These are phyloP conservation scores for Verticillium nubilum DNA, from an alignment of 2,329 filamentous ascomycete genomes.

Conservation along the genomic window DNA sequence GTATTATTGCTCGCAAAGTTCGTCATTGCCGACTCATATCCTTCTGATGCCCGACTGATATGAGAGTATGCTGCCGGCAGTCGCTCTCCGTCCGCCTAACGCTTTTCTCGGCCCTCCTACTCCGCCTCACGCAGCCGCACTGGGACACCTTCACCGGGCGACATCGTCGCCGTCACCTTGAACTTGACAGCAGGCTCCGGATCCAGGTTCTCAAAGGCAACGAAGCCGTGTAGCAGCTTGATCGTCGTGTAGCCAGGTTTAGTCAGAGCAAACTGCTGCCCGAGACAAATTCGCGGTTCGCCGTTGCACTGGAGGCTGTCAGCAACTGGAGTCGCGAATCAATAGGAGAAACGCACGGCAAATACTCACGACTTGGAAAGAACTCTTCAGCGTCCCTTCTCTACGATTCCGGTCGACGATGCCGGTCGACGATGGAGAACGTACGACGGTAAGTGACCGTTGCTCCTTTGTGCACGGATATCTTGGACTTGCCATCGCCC, in stretches of 20 bases:
- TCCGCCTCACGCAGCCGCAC: not conserved
- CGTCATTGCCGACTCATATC: not conserved
- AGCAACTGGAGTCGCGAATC: not conserved
- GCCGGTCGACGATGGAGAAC: constrained; percentile 24
- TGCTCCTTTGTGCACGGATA: constrained; percentile 18
- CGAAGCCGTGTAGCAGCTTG: constrained; percentile 17
- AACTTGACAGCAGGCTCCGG: not conserved
- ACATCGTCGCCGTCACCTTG: not conserved
- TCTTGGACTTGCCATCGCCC: constrained; percentile 23
- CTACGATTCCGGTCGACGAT: no score
- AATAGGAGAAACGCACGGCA: constrained; percentile 12
- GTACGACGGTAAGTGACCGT: constrained; percentile 22
- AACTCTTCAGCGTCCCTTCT: constrained; percentile 29
- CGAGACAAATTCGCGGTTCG: constrained; percentile 28
- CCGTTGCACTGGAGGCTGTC: constrained; percentile 22
- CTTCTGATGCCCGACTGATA: not conserved
- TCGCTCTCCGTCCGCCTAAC: not conserved
- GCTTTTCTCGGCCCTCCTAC: not conserved
- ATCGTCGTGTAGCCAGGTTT: constrained; percentile 17
- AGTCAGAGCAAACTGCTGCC: constrained; percentile 25
- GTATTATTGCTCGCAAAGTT: not conserved
- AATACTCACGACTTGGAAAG: constrained; percentile 24
- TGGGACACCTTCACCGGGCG: not conserved
- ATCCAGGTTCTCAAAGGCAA: constrained; percentile 7
- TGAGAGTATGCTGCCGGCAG: not conserved